phyloP scores from a whole-genome alignment of 225 moss, liverwort and hornwort genomes.

The Pleurozium schreberi region DNA sequence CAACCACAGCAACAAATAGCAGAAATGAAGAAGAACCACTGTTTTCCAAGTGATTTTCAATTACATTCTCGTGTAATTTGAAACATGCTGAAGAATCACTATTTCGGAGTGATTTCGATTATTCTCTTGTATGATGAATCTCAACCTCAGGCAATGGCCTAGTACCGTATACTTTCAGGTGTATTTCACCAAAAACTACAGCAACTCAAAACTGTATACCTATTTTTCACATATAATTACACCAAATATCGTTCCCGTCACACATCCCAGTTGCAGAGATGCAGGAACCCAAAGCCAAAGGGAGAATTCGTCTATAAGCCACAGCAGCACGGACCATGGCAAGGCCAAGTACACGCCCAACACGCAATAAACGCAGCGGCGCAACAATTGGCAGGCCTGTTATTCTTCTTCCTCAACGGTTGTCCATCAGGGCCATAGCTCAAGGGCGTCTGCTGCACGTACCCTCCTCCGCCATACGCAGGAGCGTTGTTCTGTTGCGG shows the following conservation, averaged over 20 bases:
- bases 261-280: background rate
- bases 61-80: background rate
- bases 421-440: slow-evolving; percentile 16
- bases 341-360: slow-evolving; percentile 58
- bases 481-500: background rate
- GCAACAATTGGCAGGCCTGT: slow-evolving; percentile 22
- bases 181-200: background rate
- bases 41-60: background rate
- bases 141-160: slow-evolving; percentile 4
- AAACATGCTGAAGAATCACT: background rate
- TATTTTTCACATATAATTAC: background rate
- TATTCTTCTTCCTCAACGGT: slow-evolving; percentile 17
- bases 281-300: background rate
- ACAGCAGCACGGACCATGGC: slow-evolving; percentile 49
- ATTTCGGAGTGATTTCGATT: background rate
- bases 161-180: background rate
- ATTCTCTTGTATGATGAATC: background rate
- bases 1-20: background rate
- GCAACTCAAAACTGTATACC: background rate
- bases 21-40: background rate
- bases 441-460: slow-evolving; percentile 18
- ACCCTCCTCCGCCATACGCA: background rate
- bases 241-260: background rate
- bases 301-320: background rate
- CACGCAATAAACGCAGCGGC: slow-evolving; percentile 38